phyloP scores from a whole-genome alignment of 1,139 yeast species.

The Lodderomyces oxycetoniae region DNA sequence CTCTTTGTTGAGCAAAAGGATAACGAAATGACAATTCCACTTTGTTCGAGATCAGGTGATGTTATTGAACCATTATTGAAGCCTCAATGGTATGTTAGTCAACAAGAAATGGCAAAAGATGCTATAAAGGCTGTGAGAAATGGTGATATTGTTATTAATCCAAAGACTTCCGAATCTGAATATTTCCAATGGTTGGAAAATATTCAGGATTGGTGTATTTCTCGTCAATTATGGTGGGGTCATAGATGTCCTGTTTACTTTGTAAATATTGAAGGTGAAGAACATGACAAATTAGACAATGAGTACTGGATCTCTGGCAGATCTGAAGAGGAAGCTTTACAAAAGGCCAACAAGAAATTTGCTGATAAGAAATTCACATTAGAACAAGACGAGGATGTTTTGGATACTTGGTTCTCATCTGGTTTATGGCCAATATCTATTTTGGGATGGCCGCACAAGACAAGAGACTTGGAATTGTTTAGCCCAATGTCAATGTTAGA shows the following conservation, averaged over 20 bases:
- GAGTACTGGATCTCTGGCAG: conserved; percentile 91
- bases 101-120: conserved; percentile 80
- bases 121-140: conserved; percentile 82
- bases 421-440: conserved; percentile 98
- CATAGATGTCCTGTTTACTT: conserved; percentile 98
- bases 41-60: conserved; percentile 95
- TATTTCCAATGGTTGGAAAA: conserved; percentile 94
- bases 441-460: conserved; percentile 88
- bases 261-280: conserved; percentile 71
- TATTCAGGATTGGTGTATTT: conserved; percentile 99
- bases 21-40: conserved; percentile 92
- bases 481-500: conserved; percentile 92
- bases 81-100: conserved; percentile 99
- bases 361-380: conserved; percentile 66
- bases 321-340: conserved; percentile 72
- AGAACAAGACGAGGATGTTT: conserved; percentile 95
- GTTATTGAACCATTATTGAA: conserved; percentile 92
- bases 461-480: conserved; percentile 70
- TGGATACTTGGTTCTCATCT: conserved; percentile 98
- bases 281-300: conserved; percentile 57
- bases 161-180: conserved; percentile 88
- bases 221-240: conserved; percentile 99
- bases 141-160: conserved; percentile 78
- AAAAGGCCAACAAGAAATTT: conserved; percentile 72
- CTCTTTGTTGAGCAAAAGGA: conserved; percentile 80